These are phyloP conservation scores for Ceratocystis albifundus DNA, from an alignment of 2,329 filamentous ascomycete genomes.

Conservation along the genomic window DNA sequence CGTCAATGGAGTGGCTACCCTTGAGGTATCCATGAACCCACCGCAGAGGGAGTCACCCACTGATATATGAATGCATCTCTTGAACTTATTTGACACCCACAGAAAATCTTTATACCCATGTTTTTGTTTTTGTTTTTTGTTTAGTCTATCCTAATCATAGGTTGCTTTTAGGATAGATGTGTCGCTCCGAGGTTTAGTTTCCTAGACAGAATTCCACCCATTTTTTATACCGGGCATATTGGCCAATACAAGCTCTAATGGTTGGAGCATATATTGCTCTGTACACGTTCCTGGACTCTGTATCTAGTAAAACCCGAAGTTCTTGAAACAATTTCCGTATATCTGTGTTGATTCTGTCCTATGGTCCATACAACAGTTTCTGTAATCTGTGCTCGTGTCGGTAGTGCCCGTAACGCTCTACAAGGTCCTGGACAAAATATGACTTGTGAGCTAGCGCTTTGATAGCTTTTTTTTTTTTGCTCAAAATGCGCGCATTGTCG, in stretches of 20 bases:
- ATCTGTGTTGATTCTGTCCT: slow-evolving; percentile 14
- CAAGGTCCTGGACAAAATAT: neutral
- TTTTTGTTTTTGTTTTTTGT: slow-evolving; percentile 9
- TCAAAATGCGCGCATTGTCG: neutral
- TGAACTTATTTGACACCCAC: neutral
- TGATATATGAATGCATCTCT: slow-evolving; percentile 9
- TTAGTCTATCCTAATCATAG: neutral
- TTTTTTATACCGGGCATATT: neutral
- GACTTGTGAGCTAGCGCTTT: neutral
- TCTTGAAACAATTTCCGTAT: slow-evolving; percentile 14
- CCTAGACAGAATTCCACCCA: neutral
- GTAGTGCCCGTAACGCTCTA: neutral
- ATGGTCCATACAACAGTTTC: slow-evolving; percentile 14
- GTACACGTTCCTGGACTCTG: neutral
- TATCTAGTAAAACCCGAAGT: neutral
- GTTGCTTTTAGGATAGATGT: neutral
- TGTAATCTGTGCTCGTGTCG: slow-evolving; percentile 5
- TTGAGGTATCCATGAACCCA: slow-evolving; percentile 16
- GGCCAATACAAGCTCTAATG: neutral
- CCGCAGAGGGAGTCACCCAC: neutral
- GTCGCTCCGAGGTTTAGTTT: neutral
- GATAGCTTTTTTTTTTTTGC: neutral
- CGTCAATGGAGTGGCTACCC: slow-evolving; percentile 42
- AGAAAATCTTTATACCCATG: slow-evolving; percentile 6
- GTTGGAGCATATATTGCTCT: neutral